These are phyloP conservation scores for Pholiota molesta DNA, from an alignment of 768 basidiomycete genomes.

Conservation along the genomic window DNA sequence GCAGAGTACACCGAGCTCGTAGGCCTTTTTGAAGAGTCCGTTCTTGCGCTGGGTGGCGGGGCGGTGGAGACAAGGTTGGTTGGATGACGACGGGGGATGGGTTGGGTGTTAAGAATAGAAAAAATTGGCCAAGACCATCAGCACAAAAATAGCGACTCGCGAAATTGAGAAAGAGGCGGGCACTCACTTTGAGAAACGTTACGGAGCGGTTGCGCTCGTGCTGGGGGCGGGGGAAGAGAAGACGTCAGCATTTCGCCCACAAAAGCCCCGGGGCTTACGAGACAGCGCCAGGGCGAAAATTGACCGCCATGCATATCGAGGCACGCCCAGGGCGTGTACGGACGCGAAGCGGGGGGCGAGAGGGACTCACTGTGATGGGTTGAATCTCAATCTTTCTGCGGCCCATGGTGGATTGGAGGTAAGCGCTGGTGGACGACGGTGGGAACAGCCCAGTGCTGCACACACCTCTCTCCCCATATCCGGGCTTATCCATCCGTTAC, in stretches of 20 bases:
- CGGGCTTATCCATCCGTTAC: not conserved
- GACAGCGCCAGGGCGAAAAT: conserved; percentile 6
- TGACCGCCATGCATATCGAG: no score
- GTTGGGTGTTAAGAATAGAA: conserved; percentile 25
- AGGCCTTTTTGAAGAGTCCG: conserved; percentile 78
- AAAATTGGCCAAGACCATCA: conserved; percentile 27
- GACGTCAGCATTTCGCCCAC: conserved; percentile 3
- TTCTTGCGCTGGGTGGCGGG: conserved; percentile 59
- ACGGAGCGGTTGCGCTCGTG: conserved; percentile 78
- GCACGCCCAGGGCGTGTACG: conserved; percentile 2
- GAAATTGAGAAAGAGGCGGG: conserved; percentile 7
- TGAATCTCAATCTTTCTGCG: conserved; percentile 78
- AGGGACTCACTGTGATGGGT: conserved; percentile 64
- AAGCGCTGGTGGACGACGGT: conserved; percentile 5
- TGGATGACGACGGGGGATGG: conserved; percentile 5
- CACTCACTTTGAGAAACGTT: conserved; percentile 70
- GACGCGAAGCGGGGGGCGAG: not conserved
- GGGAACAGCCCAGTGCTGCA: conserved; percentile 4
- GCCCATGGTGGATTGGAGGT: conserved; percentile 46
- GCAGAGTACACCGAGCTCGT: conserved; percentile 78
- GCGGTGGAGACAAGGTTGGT: not conserved
- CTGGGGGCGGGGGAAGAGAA: conserved; percentile 36
- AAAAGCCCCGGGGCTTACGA: not conserved
- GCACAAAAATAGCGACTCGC: conserved; percentile 27
- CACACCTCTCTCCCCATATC: not conserved